Conservation (phyloP, 164 flowering plant genomes). For the Stephania yunnanensis region DNA sequence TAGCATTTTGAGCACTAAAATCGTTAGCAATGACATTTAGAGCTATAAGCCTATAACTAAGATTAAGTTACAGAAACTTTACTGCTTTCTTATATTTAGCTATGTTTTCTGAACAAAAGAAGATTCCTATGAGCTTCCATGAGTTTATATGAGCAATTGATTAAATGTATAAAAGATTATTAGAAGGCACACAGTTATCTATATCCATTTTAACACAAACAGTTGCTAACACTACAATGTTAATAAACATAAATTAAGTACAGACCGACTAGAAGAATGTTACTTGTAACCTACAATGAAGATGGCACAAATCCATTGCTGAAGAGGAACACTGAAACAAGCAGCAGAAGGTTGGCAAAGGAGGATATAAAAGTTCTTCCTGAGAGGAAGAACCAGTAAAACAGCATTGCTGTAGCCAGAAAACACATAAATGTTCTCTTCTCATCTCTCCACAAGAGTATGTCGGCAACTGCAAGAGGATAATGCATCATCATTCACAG, state of each 20-base stretch:
- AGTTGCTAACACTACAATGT: not conserved
- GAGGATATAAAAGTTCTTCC: slow-evolving; percentile 74
- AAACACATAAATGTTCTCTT: slow-evolving; percentile 61
- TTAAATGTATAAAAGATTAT: too few relatives aligned
- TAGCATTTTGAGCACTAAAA: not conserved
- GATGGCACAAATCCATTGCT: slow-evolving; percentile 45
- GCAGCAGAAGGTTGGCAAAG: slow-evolving; percentile 51
- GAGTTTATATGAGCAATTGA: too few relatives aligned
- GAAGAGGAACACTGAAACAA: slow-evolving; percentile 31
- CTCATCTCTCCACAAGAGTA: slow-evolving; percentile 90
- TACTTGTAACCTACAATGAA: slow-evolving; percentile 48
- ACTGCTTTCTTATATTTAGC: not conserved
- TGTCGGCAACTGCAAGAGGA: slow-evolving; percentile 75
- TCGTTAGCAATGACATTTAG: not conserved
- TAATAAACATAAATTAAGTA: not conserved
- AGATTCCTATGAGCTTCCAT: too few relatives aligned
- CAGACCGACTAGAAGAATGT: not conserved
- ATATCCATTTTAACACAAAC: not conserved
- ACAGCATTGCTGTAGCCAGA: slow-evolving; percentile 34
- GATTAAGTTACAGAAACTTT: not conserved
- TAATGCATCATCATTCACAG: slow-evolving; percentile 19
- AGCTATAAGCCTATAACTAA: not conserved
- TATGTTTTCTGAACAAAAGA: not conserved
- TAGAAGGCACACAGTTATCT: not conserved
- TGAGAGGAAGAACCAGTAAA: slow-evolving; percentile 74